These are phyloP conservation scores for Lagenidium giganteum DNA, from an alignment of 352 stramenopile species.

Conservation along the genomic window DNA sequence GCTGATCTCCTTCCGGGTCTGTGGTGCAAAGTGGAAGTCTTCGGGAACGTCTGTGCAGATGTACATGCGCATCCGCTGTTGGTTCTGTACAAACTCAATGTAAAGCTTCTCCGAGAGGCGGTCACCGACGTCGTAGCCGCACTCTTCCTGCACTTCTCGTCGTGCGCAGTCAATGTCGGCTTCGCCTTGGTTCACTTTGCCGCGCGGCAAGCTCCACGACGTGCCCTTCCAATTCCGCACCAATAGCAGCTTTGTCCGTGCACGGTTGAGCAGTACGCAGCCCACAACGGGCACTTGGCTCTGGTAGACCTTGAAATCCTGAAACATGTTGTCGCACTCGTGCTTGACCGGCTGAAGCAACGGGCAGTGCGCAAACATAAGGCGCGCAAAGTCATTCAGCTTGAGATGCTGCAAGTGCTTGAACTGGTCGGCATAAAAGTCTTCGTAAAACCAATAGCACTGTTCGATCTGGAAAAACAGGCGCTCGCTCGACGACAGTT, in stretches of 20 bases:
- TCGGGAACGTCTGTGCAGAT: slow-evolving; percentile 88
- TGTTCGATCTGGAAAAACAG: slow-evolving; percentile 98
- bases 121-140: slow-evolving; percentile 83
- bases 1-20: slow-evolving; percentile 94
- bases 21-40: slow-evolving; percentile 90
- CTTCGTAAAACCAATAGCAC: slow-evolving; percentile 97
- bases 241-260: slow-evolving; percentile 85
- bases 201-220: slow-evolving; percentile 88
- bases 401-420: slow-evolving; percentile 86
- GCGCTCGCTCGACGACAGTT: slow-evolving; percentile 89
- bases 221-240: slow-evolving; percentile 91
- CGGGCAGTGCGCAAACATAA: slow-evolving; percentile 90
- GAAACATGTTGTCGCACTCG: slow-evolving; percentile 90
- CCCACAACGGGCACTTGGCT: slow-evolving; percentile 92
- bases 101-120: slow-evolving; percentile 76
- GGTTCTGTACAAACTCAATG: slow-evolving; percentile 81
- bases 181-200: slow-evolving; percentile 94
- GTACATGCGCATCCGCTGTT: slow-evolving; percentile 91
- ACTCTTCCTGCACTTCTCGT: slow-evolving; percentile 92
- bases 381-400: slow-evolving; percentile 91
- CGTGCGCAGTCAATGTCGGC: slow-evolving; percentile 82
- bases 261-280: slow-evolving; percentile 89
- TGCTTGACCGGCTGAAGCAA: slow-evolving; percentile 81
- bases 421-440: slow-evolving; percentile 92
- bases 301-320: slow-evolving; percentile 93